Percentiles rank a stretch among this genome's conserved stretches.
Conservation (phyloP, 805 yeast genomes). For the Brettanomyces bruxellensis region DNA sequence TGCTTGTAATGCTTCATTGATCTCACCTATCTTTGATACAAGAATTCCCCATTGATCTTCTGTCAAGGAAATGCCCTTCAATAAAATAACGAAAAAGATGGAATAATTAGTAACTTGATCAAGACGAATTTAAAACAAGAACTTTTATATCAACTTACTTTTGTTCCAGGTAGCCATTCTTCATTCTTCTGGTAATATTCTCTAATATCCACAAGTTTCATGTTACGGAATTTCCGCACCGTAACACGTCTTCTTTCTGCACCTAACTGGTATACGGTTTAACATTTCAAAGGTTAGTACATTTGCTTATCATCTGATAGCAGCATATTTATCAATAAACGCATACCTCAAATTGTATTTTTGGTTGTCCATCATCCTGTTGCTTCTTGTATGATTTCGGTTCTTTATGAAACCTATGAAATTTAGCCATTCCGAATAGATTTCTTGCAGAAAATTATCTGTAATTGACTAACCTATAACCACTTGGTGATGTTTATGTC, state of each 20-base stretch:
- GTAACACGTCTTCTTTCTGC: constrained; percentile 58
- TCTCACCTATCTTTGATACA: constrained; percentile 35
- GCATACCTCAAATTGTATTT: constrained; percentile 15
- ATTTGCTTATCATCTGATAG: background rate
- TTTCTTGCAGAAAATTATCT: constrained; percentile 2
- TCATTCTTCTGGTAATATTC: constrained; percentile 62
- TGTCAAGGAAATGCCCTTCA: constrained; percentile 49
- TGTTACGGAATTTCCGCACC: constrained; percentile 62
- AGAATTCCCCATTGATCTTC: constrained; percentile 45
- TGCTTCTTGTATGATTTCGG: background rate
- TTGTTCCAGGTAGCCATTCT: constrained; percentile 71
- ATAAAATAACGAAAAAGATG: background rate
- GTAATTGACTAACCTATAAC: too few species aligned
- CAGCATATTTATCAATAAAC: background rate
- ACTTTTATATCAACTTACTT: constrained; percentile 28
- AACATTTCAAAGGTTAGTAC: constrained; percentile 3
- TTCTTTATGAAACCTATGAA: background rate
- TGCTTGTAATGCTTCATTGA: constrained; percentile 39
- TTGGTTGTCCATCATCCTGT: constrained; percentile 1
- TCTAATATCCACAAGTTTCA: constrained; percentile 68
- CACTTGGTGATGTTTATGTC: too few species aligned
- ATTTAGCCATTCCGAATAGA: background rate
- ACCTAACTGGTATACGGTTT: constrained; percentile 12
- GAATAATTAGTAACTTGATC: constrained; percentile 3
- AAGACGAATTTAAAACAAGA: constrained; percentile 7